Evolutionary conservation across 441 rosid genomes (phyloP).

Genomic region (Arabidopsis hybrid): DNA sequence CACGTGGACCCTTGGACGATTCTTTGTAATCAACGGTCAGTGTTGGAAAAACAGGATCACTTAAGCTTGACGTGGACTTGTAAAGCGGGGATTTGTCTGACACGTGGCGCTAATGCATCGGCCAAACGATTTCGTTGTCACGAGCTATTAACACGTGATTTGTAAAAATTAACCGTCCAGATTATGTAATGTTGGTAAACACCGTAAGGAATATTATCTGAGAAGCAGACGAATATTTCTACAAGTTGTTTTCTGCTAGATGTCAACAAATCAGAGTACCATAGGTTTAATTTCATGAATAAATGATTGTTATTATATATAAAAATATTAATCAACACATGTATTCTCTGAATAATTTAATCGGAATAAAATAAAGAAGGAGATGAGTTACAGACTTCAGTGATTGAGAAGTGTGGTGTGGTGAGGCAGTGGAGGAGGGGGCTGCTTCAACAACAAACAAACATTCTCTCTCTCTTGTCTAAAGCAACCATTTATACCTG

Average conservation of each 20-base stretch:
- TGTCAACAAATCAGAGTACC: neutral
- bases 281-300: neutral
- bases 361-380: neutral
- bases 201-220: neutral
- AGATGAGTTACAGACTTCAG: slow-evolving; percentile 7
- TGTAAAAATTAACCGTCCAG: slow-evolving; percentile 1
- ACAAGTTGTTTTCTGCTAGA: neutral
- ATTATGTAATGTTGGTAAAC: neutral
- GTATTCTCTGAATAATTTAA: neutral
- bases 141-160: slow-evolving; percentile 31
- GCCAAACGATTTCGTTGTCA: slow-evolving; percentile 34
- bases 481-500: slow-evolving; percentile 21
- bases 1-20: slow-evolving; percentile 36
- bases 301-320: neutral
- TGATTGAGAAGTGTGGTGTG: slow-evolving; percentile 31
- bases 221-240: slow-evolving; percentile 18
- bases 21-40: slow-evolving; percentile 26
- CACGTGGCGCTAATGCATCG: slow-evolving; percentile 39
- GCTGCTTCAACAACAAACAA: slow-evolving; percentile 37
- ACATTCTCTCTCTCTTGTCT: slow-evolving; percentile 35
- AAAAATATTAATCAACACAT: slow-evolving; percentile 15
- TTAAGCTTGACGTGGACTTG: slow-evolving; percentile 26
- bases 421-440: slow-evolving; percentile 36
- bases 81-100: neutral
- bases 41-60: slow-evolving; percentile 8